phyloP scores from a whole-genome alignment of 306 rosid species.

The Ochetophila trinervis region DNA sequence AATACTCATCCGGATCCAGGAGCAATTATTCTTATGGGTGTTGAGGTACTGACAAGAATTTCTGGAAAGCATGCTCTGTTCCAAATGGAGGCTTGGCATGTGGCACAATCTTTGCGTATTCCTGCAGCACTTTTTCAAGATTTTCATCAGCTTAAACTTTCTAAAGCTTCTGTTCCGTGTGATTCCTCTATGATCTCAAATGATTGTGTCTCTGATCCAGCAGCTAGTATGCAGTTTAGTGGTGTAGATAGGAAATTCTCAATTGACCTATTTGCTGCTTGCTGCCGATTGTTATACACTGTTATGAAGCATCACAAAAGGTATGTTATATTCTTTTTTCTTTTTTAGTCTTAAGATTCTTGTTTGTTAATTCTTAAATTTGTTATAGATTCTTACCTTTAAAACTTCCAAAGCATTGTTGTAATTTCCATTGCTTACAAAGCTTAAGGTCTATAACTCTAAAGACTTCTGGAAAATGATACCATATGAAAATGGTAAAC shows the following conservation, averaged over 20 bases:
- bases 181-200: constrained; percentile 27
- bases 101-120: constrained; percentile 66
- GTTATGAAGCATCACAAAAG: constrained; percentile 70
- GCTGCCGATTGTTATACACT: constrained; percentile 74
- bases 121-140: constrained; percentile 75
- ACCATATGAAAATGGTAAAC: too few species aligned
- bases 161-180: constrained; percentile 39
- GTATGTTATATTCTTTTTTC: constrained; percentile 30
- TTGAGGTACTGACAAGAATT: constrained; percentile 69
- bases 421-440: neutral
- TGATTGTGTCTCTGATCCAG: constrained; percentile 37
- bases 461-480: too few species aligned
- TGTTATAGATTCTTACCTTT: neutral
- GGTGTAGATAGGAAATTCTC: constrained; percentile 54
- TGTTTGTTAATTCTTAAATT: neutral
- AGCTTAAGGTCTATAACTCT: neutral
- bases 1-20: constrained; percentile 70
- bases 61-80: constrained; percentile 68
- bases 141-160: constrained; percentile 50
- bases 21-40: constrained; percentile 84
- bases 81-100: constrained; percentile 64
- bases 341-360: neutral
- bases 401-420: neutral
- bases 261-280: constrained; percentile 59
- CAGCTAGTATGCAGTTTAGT: constrained; percentile 29